A percentile compares a stretch with the other conserved stretches of the same genome.
Conservation (phyloP, 345 rosid species). For the Cardamine chenopodiifolia region DNA sequence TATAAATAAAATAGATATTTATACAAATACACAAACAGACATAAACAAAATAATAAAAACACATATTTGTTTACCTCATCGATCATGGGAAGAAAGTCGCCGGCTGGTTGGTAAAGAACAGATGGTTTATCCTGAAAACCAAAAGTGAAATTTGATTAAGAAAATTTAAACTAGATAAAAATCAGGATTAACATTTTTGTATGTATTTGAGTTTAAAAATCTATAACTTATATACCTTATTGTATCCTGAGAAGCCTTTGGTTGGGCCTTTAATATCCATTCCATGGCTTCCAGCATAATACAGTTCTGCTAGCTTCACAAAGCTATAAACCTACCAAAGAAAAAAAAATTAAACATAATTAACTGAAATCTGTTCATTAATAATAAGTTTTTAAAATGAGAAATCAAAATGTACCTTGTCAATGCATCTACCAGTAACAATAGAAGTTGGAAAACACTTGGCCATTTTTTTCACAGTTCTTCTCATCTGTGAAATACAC, state of each 20-base stretch:
- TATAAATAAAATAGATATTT: slow-evolving; percentile 9
- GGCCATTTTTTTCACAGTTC: slow-evolving; percentile 65
- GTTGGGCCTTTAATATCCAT: slow-evolving; percentile 98
- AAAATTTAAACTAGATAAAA: neutral
- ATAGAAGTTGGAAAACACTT: slow-evolving; percentile 85
- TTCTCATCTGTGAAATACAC: slow-evolving; percentile 67
- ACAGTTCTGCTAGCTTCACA: slow-evolving; percentile 77
- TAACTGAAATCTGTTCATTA: neutral
- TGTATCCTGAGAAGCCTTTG: slow-evolving; percentile 53
- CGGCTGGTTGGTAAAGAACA: slow-evolving; percentile 83
- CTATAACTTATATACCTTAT: slow-evolving; percentile 45
- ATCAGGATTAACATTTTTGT: slow-evolving; percentile 36
- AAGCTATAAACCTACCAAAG: slow-evolving; percentile 69
- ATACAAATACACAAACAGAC: neutral
- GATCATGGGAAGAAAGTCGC: slow-evolving; percentile 87
- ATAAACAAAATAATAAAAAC: neutral
- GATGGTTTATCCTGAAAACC: slow-evolving; percentile 51
- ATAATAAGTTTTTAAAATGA: neutral
- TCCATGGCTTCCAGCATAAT: slow-evolving; percentile 99
- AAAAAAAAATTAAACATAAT: neutral
- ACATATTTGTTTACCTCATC: slow-evolving; percentile 58
- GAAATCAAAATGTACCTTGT: slow-evolving; percentile 67
- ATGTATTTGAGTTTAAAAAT: neutral
- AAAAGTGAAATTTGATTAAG: neutral
- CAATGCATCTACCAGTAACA: slow-evolving; percentile 91